Evolutionary conservation across 352 stramenopile genomes (phyloP), one percentile per base, ranked within the genome.

Genomic region (Phytophthora fragariae): DNA sequence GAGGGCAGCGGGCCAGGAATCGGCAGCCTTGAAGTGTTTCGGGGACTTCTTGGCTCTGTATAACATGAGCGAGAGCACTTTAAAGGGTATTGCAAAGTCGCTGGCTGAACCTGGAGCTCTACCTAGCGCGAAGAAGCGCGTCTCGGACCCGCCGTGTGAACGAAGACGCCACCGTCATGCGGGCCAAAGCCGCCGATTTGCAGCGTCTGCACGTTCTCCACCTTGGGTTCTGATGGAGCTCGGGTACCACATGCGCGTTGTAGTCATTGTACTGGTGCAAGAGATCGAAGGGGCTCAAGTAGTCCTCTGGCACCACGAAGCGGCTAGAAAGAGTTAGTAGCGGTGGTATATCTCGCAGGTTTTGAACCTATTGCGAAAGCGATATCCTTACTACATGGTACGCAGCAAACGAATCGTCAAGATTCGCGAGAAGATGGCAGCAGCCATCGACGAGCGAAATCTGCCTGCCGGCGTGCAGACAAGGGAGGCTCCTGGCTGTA

Each of bases 381-480:
- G 59, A 4, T 70, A 68, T 39, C 12, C 2, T 8, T 37, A 37
- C 10, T 52, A 35, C 39, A 15, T 77, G 15, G 24, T 27, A 1
- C 56, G 74, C 24, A 49, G 41, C 6, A 65, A 73, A 29, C 47
- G 54, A 19, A 52, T 79, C 10, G 50, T 11, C n/a, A 65, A 60
- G 15, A 80, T 74, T 31, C 62, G 47, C 8, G 68, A 74, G 11
- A 80, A 77, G 58, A 77, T 80, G 65, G 52, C 21, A 11, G 39
- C n/a, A 19, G 35, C 53, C 6, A 81, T 77, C n/a, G 70, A 77
- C 14, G 65, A 73, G 29, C 55, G 57, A n/a, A 75, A 81, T 52
- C 9, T 81, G n/a, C 15, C 33, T 11, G 27, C 41, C 0, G 72
- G 67, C 17, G 35, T 80, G 11, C 60, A 75, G 53, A 68, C 56